These are phyloP conservation scores for Polyporus arcularius DNA, from an alignment of 768 basidiomycete genomes.

Conservation along the genomic window DNA sequence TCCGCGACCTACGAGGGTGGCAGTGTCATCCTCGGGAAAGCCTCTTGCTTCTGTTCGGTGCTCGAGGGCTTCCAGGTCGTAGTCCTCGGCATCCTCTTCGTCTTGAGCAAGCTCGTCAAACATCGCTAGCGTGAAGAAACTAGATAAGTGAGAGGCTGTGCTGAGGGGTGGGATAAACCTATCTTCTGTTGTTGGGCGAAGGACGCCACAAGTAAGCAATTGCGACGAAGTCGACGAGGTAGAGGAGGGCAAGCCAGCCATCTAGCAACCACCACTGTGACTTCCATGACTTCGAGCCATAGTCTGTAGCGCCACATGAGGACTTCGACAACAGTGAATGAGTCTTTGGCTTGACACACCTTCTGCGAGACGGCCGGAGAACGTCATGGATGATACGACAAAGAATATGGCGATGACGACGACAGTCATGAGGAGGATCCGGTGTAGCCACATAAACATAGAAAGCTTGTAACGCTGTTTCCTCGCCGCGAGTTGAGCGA, in stretches of 20 bases:
- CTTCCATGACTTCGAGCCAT: slow-evolving; percentile 88
- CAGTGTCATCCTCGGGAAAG: slow-evolving; percentile 61
- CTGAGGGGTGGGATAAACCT: slow-evolving; percentile 35
- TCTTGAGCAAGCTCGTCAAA: slow-evolving; percentile 96
- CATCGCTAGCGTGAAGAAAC: slow-evolving; percentile 76
- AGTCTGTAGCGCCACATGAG: slow-evolving; percentile 54
- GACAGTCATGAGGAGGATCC: slow-evolving; percentile 81
- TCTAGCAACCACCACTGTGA: slow-evolving; percentile 96
- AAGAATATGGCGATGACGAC: slow-evolving; percentile 87
- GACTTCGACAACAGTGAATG: not conserved
- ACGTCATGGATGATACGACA: slow-evolving; percentile 86
- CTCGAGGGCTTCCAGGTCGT: slow-evolving; percentile 79
- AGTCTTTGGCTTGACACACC: slow-evolving; percentile 44
- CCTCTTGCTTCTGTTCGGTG: slow-evolving; percentile 46
- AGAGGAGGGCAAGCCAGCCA: slow-evolving; percentile 90
- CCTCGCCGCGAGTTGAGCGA: slow-evolving; percentile 78
- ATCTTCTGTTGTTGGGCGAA: slow-evolving; percentile 85
- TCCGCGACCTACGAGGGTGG: slow-evolving; percentile 65
- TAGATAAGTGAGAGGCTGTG: not conserved
- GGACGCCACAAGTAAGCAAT: slow-evolving; percentile 96
- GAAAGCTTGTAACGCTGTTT: slow-evolving; percentile 84
- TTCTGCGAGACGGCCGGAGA: slow-evolving; percentile 90
- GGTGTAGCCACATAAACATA: slow-evolving; percentile 88
- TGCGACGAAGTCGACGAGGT: slow-evolving; percentile 73
- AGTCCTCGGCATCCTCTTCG: slow-evolving; percentile 92